These are phyloP conservation scores for Hortiboletus flavorubellus DNA, from an alignment of 768 basidiomycete genomes.

Conservation along the genomic window DNA sequence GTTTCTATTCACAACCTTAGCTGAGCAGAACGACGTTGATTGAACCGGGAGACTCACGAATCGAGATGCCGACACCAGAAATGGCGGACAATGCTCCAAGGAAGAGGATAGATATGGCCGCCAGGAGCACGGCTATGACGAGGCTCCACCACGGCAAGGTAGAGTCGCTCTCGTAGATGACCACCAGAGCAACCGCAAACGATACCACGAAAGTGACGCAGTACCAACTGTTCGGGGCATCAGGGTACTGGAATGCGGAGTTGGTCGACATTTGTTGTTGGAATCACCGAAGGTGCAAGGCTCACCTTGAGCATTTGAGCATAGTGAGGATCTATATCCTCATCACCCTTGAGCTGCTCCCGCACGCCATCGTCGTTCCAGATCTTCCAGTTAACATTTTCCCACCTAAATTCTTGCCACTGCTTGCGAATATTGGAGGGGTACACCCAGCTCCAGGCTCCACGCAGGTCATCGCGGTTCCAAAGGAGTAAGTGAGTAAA, in stretches of 20 bases:
- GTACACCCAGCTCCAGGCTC: slow-evolving; percentile 45
- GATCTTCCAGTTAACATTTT: slow-evolving; percentile 39
- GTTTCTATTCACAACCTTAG: slow-evolving; percentile 14
- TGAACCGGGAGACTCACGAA: slow-evolving; percentile 16
- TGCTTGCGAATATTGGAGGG: slow-evolving; percentile 28
- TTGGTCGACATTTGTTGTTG: not conserved
- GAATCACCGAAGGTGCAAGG: slow-evolving; percentile 11
- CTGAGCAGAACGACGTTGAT: not conserved
- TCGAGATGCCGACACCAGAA: slow-evolving; percentile 30
- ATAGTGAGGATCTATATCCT: slow-evolving; percentile 52
- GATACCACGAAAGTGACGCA: slow-evolving; percentile 19
- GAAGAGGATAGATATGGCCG: slow-evolving; percentile 48
- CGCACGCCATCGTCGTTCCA: slow-evolving; percentile 24
- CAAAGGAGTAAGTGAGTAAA: slow-evolving; percentile 51
- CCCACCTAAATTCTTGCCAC: slow-evolving; percentile 24
- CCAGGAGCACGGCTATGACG: slow-evolving; percentile 50
- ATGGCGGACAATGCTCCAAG: slow-evolving; percentile 53
- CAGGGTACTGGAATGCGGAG: slow-evolving; percentile 28
- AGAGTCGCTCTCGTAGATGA: slow-evolving; percentile 50
- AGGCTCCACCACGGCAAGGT: slow-evolving; percentile 61
- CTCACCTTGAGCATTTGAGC: slow-evolving; percentile 47
- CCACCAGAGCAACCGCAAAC: slow-evolving; percentile 51
- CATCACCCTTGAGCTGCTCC: slow-evolving; percentile 32
- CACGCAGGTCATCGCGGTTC: slow-evolving; percentile 48
- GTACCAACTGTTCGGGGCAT: slow-evolving; percentile 36